Evolutionary conservation across 768 basidiomycete genomes (phyloP).

Genomic region (Lactarius pseudohatsudake): DNA sequence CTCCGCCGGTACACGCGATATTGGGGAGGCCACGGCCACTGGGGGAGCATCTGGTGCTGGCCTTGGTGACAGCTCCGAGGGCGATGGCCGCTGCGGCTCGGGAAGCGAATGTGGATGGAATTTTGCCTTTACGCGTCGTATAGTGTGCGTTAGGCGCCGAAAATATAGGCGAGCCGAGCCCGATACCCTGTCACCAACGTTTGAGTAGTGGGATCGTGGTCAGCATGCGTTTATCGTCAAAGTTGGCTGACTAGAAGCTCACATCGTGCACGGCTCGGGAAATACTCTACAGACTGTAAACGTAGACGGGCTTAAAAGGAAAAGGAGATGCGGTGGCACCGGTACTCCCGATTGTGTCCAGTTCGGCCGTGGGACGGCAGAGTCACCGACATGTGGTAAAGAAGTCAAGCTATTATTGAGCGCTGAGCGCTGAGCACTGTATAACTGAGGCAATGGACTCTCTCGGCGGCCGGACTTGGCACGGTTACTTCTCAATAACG

Average conservation of each 20-base stretch:
- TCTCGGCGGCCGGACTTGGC: too few species aligned
- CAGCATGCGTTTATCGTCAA: neutral
- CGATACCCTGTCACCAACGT: neutral
- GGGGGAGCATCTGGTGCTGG: neutral
- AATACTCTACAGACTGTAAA: neutral
- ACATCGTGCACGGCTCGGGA: neutral
- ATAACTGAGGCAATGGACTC: neutral
- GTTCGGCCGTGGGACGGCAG: neutral
- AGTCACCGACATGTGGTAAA: neutral
- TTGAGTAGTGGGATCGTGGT: neutral
- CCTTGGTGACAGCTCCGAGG: neutral
- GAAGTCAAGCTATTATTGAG: too few species aligned
- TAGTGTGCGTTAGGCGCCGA: neutral
- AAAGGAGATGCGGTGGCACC: neutral
- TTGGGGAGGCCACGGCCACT: neutral
- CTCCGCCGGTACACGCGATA: slow-evolving; percentile 15
- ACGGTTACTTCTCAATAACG: too few species aligned
- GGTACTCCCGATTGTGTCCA: neutral
- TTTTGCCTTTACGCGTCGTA: neutral
- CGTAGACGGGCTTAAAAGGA: neutral
- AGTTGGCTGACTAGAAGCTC: neutral
- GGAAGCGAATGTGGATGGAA: neutral
- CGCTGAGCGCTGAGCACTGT: neutral
- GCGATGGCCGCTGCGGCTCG: neutral
- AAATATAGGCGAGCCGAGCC: neutral